These are phyloP conservation scores for Nemania abortiva DNA, from an alignment of 2,329 filamentous ascomycete genomes.

Conservation along the genomic window DNA sequence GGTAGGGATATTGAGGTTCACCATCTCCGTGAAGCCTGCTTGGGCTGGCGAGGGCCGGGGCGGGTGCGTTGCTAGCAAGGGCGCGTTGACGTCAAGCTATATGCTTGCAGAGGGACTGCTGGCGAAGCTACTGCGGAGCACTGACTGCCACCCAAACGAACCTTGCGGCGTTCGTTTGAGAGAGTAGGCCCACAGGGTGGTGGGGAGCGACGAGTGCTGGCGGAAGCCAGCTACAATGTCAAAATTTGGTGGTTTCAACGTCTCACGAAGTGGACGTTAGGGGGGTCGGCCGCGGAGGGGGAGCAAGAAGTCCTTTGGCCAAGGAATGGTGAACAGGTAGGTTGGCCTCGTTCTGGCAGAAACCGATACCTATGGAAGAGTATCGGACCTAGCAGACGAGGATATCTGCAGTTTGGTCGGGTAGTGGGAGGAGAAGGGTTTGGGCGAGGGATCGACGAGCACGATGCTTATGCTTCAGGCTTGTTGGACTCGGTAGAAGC, in stretches of 20 bases:
- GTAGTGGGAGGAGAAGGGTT: constrained; percentile 20
- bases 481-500: constrained; percentile 43
- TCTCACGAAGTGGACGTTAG: constrained; percentile 83
- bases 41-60: constrained; percentile 38
- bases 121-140: constrained; percentile 80
- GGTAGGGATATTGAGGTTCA: constrained; percentile 82
- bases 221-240: constrained; percentile 83
- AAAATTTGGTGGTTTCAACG: constrained; percentile 61
- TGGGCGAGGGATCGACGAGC: constrained; percentile 5
- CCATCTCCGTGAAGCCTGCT: constrained; percentile 73
- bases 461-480: constrained; percentile 25
- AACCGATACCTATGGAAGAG: constrained; percentile 84
- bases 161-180: constrained; percentile 92
- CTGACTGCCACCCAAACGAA: constrained; percentile 98
- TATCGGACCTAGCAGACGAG: constrained; percentile 89
- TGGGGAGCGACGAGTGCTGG: constrained; percentile 76
- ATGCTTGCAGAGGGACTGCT: constrained; percentile 41
- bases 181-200: constrained; percentile 94
- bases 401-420: constrained; percentile 64
- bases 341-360: constrained; percentile 74
- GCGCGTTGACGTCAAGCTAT: constrained; percentile 39
- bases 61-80: constrained; percentile 15
- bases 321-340: constrained; percentile 86
- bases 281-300: constrained; percentile 88
- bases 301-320: constrained; percentile 83